Conservation (phyloP, 495 filamentous ascomycete species). For the Acidiella bohemica region DNA sequence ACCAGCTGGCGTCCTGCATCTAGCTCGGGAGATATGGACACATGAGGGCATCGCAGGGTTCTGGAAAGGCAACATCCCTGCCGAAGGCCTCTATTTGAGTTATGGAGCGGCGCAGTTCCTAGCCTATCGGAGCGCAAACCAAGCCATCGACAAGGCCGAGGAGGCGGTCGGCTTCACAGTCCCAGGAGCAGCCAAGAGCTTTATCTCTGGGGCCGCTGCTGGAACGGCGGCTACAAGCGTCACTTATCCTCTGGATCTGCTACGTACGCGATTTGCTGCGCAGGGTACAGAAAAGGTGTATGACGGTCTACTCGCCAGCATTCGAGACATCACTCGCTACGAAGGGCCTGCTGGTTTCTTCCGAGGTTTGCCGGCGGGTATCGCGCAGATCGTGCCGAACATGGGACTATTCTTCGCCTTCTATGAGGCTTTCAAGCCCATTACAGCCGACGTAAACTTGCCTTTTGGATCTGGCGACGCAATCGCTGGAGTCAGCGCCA, state of each 20-base stretch:
- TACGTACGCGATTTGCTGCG: slow-evolving; percentile 89
- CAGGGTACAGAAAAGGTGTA: slow-evolving; percentile 82
- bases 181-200: slow-evolving; percentile 48
- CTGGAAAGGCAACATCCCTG: slow-evolving; percentile 97
- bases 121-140: slow-evolving; percentile 60
- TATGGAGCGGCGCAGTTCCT: slow-evolving; percentile 86
- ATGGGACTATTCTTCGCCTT: slow-evolving; percentile 92
- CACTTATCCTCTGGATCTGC: slow-evolving; percentile 88
- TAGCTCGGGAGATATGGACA: slow-evolving; percentile 58
- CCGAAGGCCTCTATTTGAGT: slow-evolving; percentile 80
- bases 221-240: slow-evolving; percentile 66
- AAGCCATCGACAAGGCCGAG: slow-evolving; percentile 39
- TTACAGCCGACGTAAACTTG: slow-evolving; percentile 28
- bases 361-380: slow-evolving; percentile 63
- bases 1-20: slow-evolving; percentile 51
- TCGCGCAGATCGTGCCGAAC: slow-evolving; percentile 81
- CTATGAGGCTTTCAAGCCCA: slow-evolving; percentile 61
- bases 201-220: slow-evolving; percentile 66
- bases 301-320: slow-evolving; percentile 46
- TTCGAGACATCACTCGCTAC: slow-evolving; percentile 55
- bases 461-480: slow-evolving; percentile 65
- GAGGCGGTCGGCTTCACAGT: slow-evolving; percentile 29
- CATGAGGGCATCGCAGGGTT: slow-evolving; percentile 75
- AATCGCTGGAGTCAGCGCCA: slow-evolving; percentile 62
- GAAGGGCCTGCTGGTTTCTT: slow-evolving; percentile 76